Percentiles rank a stretch among this genome's conserved stretches.
These are phyloP conservation scores for Botrytis porri DNA, from an alignment of 2,329 filamentous ascomycete species.

Conservation along the genomic window DNA sequence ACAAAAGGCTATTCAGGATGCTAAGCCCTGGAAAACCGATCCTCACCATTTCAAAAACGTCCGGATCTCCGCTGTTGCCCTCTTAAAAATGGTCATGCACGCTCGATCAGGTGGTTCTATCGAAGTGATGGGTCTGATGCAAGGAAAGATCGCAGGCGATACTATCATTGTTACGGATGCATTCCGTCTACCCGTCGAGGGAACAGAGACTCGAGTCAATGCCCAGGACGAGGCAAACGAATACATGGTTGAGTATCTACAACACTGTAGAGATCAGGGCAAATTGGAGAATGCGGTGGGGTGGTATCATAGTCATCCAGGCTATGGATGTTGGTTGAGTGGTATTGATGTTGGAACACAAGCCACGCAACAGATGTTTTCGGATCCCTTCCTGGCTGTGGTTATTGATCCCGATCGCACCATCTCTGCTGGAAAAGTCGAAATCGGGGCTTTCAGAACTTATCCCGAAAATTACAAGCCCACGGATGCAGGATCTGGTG, in stretches of 20 bases:
- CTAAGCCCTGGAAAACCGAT: constrained; percentile 73
- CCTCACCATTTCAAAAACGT: constrained; percentile 89
- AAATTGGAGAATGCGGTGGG: constrained; percentile 89
- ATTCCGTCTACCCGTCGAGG: constrained; percentile 90
- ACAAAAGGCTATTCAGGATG: constrained; percentile 62
- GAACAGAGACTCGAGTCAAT: constrained; percentile 97
- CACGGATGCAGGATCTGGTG: constrained; percentile 44
- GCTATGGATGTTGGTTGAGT: constrained; percentile 96
- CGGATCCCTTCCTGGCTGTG: constrained; percentile 90
- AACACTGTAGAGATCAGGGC: constrained; percentile 71
- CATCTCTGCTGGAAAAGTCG: constrained; percentile 86
- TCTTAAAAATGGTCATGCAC: constrained; percentile 99
- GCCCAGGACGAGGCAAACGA: constrained; percentile 95
- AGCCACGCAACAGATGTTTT: constrained; percentile 76
- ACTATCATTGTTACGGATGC: constrained; percentile 91
- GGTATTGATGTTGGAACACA: constrained; percentile 95
- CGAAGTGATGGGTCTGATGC: constrained; percentile 98
- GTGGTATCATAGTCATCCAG: constrained; percentile 97
- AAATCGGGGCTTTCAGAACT: constrained; percentile 95
- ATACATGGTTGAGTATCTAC: constrained; percentile 87
- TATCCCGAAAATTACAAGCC: constrained; percentile 73
- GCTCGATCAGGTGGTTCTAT: constrained; percentile 89
- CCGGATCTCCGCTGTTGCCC: constrained; percentile 86
- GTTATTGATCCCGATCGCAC: constrained; percentile 97
- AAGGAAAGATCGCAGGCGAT: constrained; percentile 83